Base-by-base conservation (phyloP, 2,329 filamentous ascomycete species). In the Fusarium concolor region DNA sequence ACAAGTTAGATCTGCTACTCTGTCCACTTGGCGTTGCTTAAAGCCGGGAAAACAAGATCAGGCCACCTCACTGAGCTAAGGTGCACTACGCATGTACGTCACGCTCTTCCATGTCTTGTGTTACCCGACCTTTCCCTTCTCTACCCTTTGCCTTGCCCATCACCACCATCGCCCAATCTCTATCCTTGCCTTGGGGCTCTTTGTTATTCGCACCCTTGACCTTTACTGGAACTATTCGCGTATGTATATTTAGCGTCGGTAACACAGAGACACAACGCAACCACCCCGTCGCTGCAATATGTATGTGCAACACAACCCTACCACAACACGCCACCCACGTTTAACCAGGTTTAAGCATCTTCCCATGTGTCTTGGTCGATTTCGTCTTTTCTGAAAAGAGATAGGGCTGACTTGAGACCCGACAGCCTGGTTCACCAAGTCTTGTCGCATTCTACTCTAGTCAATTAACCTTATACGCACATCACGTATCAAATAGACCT, bases 41-140 rank as follows among this genome's bases (percentile, higher is more conserved):
- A 46, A 47, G 42, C 49, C 53, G 26, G 24, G 49, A 43, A 35
- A 33, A 52, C 35, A 50, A 39, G 46, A 66, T 69, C 65, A 69
- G 65, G 47, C 65, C 65, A 68, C 65, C 39, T 61, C 45, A 29
- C 26, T 60, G 62, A 54, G 44, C 59, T 62, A 63, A 63, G 26
- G 38, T 62, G 42, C 58, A 62, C 60, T 62, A 64, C 35, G 50
- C 33, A 64, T 62, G 60, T 62, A 56, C 50, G 31, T 62, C 60
- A 62, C 57, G 60, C 65, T 39, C 41, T 64, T 59, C 60, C 37
- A 56, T 69, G 65, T 65, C 65, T 56, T 68, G 65, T 68, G 65
- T 68, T 66, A 68, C 65, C 61, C 52, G 65, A 68, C 65, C 65
- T 68, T 68, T 69, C 65, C 65, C 54, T 47, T 66, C 65, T 60